These are phyloP conservation scores for Blastobotrys persicus DNA, from an alignment of 1,139 yeast species.

Conservation along the genomic window DNA sequence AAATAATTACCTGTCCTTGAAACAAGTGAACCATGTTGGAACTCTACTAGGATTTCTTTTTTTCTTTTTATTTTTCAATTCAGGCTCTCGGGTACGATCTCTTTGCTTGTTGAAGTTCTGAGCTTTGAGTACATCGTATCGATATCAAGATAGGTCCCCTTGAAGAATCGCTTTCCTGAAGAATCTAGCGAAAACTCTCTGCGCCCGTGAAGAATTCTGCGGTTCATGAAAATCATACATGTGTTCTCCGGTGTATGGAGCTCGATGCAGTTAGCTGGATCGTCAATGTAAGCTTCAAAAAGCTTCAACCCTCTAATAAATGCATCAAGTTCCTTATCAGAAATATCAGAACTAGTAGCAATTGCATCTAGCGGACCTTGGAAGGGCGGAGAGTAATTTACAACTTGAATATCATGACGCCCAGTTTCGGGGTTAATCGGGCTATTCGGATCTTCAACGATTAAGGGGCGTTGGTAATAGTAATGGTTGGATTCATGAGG, in stretches of 20 bases:
- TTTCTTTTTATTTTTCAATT: no score
- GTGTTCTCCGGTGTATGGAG: constrained; percentile 59
- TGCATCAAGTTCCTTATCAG: constrained; percentile 43
- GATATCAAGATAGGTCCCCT: constrained; percentile 75
- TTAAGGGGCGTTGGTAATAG: constrained; percentile 61
- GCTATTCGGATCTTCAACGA: constrained; percentile 53
- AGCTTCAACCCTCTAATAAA: constrained; percentile 57
- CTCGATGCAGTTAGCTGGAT: constrained; percentile 54
- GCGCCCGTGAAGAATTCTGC: constrained; percentile 72
- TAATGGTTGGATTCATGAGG: constrained; percentile 63
- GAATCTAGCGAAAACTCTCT: constrained; percentile 49
- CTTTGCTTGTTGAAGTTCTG: constrained; percentile 33
- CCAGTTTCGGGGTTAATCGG: constrained; percentile 34
- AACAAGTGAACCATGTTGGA: no score
- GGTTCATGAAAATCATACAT: constrained; percentile 70
- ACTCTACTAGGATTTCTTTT: no score
- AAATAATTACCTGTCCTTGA: no score
- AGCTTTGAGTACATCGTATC: constrained; percentile 69
- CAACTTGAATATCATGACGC: constrained; percentile 46
- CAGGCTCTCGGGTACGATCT: neutral
- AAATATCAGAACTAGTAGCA: constrained; percentile 26
- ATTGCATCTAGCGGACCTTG: constrained; percentile 69
- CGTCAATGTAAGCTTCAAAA: constrained; percentile 60
- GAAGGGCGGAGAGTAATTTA: constrained; percentile 82
- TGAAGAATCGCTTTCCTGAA: constrained; percentile 65